Base-by-base conservation (phyloP, 1,284 basidiomycete species). In the Cryptococcus neoformans region DNA sequence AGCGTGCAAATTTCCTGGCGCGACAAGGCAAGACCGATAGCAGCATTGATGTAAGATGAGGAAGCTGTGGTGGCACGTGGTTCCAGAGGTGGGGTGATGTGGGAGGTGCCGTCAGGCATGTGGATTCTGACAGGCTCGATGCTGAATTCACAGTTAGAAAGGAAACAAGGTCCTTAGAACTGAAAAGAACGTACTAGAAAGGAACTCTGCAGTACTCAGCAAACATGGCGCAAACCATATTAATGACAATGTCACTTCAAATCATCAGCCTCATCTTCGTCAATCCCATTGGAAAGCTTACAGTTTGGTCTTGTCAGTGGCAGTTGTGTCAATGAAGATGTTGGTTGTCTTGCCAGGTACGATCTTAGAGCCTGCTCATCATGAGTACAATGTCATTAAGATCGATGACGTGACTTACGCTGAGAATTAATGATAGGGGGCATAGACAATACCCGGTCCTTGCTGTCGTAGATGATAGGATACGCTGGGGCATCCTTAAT, bases 401-500 rank as follows among this genome's bases (percentile, higher is more conserved):
- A 4, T 28, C 28, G 28, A 28, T 28, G 11, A 46, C 3, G 10
- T 28, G 10, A 60, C 72, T 63, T 55, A 77, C 77, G 90, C 62
- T 96, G 87, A 6, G 92, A 95, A 80, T 97, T 97, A 80, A 97
- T 96, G 77, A 99, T 97, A 2, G 96, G 96, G 35, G 96, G 96
- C 88, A 99, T 93, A 10, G 92, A 96, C 16, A 96, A 82, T 1
- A 99, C 95, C 38, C 81, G 85, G 72, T 91, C 87, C 57, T 89
- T 82, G 17, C 84, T 81, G 77, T 98, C 95, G 78, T 98, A 98
- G 74, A 99, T 96, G 79, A 99, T 90, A 21, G 96, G 96, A 78
- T 97, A 99, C 44, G 95, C 92, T 6, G 95, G 92, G 9, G 90
- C 91, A 73, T 97, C 92, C 34, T 87, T 85, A 73, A 99, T 94